Conservation (phyloP, 805 yeast genomes). For the Wickerhamomyces alni region DNA sequence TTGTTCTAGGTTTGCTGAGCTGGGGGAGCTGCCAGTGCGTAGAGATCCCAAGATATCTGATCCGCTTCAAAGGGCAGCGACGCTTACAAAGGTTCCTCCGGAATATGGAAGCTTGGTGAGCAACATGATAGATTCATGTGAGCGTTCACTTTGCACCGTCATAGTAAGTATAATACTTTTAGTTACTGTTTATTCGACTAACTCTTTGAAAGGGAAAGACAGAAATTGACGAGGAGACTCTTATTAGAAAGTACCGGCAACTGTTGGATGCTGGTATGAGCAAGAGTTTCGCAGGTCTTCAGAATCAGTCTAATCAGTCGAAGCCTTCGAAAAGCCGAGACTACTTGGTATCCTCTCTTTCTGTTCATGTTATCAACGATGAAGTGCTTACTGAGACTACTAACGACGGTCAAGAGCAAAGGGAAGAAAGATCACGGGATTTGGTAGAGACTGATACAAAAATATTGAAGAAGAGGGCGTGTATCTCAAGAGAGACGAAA, state of each 20-base stretch:
- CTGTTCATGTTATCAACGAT: too few relatives aligned
- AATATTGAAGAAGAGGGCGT: conserved; percentile 4
- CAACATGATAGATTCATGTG: neutral
- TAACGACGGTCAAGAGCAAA: too few relatives aligned
- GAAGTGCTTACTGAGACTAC: too few relatives aligned
- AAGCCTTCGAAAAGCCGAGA: too few relatives aligned
- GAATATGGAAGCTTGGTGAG: neutral
- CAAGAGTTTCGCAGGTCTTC: too few relatives aligned
- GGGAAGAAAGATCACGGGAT: too few relatives aligned
- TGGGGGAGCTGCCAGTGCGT: neutral
- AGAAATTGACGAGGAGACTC: neutral
- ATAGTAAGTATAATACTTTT: neutral
- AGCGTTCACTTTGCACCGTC: neutral
- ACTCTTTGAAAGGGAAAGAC: too few relatives aligned
- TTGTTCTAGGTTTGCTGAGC: neutral
- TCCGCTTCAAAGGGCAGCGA: neutral
- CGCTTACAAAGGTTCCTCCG: neutral
- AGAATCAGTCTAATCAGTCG: too few relatives aligned
- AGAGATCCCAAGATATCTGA: neutral
- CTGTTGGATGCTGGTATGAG: neutral
- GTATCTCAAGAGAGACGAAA: conserved; percentile 7
- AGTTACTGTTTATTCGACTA: neutral
- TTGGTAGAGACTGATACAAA: neutral
- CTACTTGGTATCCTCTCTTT: neutral
- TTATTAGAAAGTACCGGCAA: neutral